phyloP scores from a whole-genome alignment of 2,329 filamentous ascomycete species.

The Diaporthe longicolla region DNA sequence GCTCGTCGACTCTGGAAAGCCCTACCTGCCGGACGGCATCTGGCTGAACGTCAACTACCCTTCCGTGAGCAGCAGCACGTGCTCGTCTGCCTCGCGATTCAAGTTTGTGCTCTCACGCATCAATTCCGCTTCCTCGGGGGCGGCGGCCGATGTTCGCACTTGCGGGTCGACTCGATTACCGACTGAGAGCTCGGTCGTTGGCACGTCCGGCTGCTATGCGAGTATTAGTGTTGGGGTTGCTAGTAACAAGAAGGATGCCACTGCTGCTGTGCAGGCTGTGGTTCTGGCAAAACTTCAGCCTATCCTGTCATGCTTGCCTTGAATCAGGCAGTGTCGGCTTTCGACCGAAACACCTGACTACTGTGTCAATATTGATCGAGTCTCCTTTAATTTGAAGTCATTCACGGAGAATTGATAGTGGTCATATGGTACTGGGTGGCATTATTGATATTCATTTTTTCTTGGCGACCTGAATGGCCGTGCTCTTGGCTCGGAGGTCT shows the following conservation, averaged over 20 bases:
- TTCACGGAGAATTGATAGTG: background rate
- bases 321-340: background rate
- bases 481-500: background rate
- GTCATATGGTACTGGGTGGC: background rate
- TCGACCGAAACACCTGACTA: too few relatives aligned
- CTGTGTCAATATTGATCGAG: background rate
- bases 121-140: constrained; percentile 55
- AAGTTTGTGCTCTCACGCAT: constrained; percentile 76
- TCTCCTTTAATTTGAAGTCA: background rate
- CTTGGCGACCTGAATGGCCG: background rate
- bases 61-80: constrained; percentile 60
- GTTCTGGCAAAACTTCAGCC: constrained; percentile 64
- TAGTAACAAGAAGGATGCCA: constrained; percentile 70
- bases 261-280: constrained; percentile 63
- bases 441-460: background rate
- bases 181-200: constrained; percentile 68
- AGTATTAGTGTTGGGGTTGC: constrained; percentile 75
- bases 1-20: constrained; percentile 68
- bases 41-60: constrained; percentile 81
- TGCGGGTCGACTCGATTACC: constrained; percentile 71
- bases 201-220: constrained; percentile 68
- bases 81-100: constrained; percentile 67
- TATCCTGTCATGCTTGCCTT: constrained; percentile 38
- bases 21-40: constrained; percentile 72
- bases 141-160: constrained; percentile 65